Evolutionary conservation across 176 grass and related monocot genomes (phyloP).

Genomic region (Carex scoparia): DNA sequence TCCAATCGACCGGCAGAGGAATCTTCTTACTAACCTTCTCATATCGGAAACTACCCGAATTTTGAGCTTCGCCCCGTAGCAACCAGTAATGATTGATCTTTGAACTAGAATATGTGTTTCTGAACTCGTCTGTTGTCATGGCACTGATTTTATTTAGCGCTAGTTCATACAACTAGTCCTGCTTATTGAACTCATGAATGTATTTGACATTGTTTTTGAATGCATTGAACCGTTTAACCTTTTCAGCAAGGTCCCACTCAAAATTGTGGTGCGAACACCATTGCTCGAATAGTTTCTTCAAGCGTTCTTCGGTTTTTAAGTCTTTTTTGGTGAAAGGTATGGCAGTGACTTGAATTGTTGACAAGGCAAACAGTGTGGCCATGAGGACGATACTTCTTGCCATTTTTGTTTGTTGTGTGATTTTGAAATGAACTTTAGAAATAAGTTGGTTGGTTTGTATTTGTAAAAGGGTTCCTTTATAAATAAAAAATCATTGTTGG

Average conservation of each 20-base stretch:
- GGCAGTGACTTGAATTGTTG: background rate
- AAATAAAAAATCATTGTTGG: background rate
- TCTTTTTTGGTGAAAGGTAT: conserved; percentile 34
- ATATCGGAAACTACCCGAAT: background rate
- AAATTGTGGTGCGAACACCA: conserved; percentile 1
- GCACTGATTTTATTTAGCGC: conserved; percentile 30
- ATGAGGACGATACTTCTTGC: background rate
- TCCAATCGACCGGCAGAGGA: conserved; percentile 21
- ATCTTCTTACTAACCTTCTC: background rate
- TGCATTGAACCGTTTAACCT: background rate
- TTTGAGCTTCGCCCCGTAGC: background rate
- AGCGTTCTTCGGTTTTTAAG: conserved; percentile 10
- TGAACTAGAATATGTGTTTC: too few relatives aligned
- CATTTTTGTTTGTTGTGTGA: background rate
- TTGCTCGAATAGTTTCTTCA: conserved; percentile 16
- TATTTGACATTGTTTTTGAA: conserved; percentile 28
- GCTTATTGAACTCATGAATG: conserved; percentile 28
- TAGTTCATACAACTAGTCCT: conserved; percentile 21
- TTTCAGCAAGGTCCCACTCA: background rate
- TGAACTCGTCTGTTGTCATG: background rate
- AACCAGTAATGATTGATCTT: too few relatives aligned
- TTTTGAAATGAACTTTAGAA: background rate
- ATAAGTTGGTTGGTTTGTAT: background rate
- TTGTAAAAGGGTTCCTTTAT: background rate
- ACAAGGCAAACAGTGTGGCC: background rate